Percentiles rank a stretch among this genome's conserved stretches.
phyloP scores from a whole-genome alignment of 768 basidiomycete genomes.

The Mycena indigotica region DNA sequence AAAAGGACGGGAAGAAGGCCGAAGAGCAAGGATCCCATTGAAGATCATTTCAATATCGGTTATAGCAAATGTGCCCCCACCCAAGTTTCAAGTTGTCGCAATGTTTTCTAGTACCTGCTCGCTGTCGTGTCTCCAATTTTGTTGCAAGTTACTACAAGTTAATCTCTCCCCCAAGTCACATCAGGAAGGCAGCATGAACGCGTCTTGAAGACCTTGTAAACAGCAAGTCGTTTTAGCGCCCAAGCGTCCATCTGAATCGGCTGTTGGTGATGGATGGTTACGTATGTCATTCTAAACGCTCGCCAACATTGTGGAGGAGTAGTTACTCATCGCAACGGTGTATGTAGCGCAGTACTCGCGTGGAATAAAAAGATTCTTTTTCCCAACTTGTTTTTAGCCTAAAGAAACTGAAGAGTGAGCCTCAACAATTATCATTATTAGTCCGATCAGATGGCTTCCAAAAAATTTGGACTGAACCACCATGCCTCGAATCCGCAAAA shows the following conservation, averaged over 20 bases:
- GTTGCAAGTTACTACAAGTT: conserved; percentile 46
- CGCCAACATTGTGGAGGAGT: conserved; percentile 9
- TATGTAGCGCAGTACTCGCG: too few species aligned
- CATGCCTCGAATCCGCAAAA: conserved; percentile 60
- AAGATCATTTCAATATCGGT: conserved; percentile 37
- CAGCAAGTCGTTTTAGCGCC: too few species aligned
- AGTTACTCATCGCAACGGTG: too few species aligned
- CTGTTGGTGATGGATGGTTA: neutral
- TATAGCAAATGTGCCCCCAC: conserved; percentile 48
- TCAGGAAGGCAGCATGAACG: too few species aligned
- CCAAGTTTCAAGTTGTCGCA: conserved; percentile 63
- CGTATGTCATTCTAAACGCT: conserved; percentile 2
- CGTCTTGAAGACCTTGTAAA: too few species aligned
- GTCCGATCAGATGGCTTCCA: too few species aligned
- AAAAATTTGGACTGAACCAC: too few species aligned
- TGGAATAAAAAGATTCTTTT: too few species aligned
- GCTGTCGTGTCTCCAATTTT: conserved; percentile 49
- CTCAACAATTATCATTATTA: too few species aligned
- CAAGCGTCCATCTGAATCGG: neutral
- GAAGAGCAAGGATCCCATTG: conserved; percentile 42
- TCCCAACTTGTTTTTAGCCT: too few species aligned
- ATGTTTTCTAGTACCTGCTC: conserved; percentile 57
- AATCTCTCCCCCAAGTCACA: conserved; percentile 26
- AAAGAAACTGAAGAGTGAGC: too few species aligned
- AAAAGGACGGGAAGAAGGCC: conserved; percentile 29